phyloP scores from a whole-genome alignment of 2,329 filamentous ascomycete genomes.

The Ophiocordyceps polyrhachis-furcata region DNA sequence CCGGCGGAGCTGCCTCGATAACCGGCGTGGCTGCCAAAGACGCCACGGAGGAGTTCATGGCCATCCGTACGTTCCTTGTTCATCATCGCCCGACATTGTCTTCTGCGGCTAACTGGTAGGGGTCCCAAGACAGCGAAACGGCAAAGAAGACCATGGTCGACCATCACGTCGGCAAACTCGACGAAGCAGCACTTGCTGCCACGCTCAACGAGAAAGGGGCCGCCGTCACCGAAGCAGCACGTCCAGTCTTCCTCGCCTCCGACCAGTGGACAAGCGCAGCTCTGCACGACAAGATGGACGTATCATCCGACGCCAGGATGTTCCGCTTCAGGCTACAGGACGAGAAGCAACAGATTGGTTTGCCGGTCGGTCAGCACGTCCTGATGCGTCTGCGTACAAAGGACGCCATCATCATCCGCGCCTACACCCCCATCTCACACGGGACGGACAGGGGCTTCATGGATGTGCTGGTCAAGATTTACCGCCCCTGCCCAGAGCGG shows the following conservation, averaged over 20 bases:
- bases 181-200: conserved; percentile 27
- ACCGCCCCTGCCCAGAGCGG: conserved; percentile 37
- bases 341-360: conserved; percentile 47
- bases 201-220: conserved; percentile 17
- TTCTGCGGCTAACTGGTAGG: background rate
- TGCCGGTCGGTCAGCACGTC: conserved; percentile 73
- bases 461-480: conserved; percentile 69
- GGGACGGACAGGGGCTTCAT: conserved; percentile 40
- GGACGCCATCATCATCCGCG: conserved; percentile 56
- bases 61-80: conserved; percentile 73
- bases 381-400: conserved; percentile 52
- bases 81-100: background rate
- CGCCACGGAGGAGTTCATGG: conserved; percentile 73
- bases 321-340: conserved; percentile 69
- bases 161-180: conserved; percentile 70
- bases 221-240: conserved; percentile 16
- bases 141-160: conserved; percentile 76
- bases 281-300: conserved; percentile 45
- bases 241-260: conserved; percentile 49
- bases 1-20: conserved; percentile 74
- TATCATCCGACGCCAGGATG: conserved; percentile 64
- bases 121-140: conserved; percentile 63
- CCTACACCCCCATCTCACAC: conserved; percentile 71
- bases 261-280: conserved; percentile 56
- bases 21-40: conserved; percentile 66